These are phyloP conservation scores for Amesomyces nigricolor DNA, from an alignment of 2,329 filamentous ascomycete species.

Conservation along the genomic window DNA sequence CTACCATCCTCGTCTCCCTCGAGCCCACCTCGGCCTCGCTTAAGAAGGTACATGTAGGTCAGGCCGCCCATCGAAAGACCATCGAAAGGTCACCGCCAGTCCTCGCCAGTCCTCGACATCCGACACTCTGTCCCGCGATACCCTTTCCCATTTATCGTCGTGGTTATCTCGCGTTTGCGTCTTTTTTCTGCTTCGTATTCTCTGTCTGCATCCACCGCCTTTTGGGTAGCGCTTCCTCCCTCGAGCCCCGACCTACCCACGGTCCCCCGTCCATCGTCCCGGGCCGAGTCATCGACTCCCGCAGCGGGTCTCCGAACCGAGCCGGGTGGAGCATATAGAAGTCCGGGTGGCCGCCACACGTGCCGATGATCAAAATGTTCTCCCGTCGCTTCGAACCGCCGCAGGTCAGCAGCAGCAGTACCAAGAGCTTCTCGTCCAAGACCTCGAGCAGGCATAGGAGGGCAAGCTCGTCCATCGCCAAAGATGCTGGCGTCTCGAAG, in stretches of 20 bases:
- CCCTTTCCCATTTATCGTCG: conserved; percentile 2
- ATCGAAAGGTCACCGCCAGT: not conserved
- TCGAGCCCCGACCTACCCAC: not conserved
- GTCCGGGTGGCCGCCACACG: not conserved
- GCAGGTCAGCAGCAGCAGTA: conserved; percentile 28
- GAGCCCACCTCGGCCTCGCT: conserved; percentile 12
- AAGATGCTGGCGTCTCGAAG: conserved; percentile 50
- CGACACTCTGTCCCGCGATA: conserved; percentile 1
- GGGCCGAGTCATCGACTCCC: conserved; percentile 4
- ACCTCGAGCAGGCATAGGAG: conserved; percentile 44
- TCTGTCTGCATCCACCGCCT: not conserved
- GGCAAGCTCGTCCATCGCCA: conserved; percentile 51
- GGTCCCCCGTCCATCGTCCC: not conserved
- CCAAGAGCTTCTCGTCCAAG: conserved; percentile 48
- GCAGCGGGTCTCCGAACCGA: not conserved
- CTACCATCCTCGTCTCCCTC: conserved; percentile 13
- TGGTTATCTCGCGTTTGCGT: not conserved
- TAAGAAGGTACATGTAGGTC: conserved; percentile 17
- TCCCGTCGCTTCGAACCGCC: conserved; percentile 40
- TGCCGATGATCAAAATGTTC: conserved; percentile 40
- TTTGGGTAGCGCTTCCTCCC: not conserved
- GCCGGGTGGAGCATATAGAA: conserved; percentile 1
- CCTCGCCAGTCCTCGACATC: conserved; percentile 8
- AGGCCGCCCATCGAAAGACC: conserved; percentile 8
- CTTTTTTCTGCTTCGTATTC: not conserved